Evolutionary conservation across 2,329 filamentous ascomycete genomes (phyloP).

Genomic region (Rhynchosporium agropyri): DNA sequence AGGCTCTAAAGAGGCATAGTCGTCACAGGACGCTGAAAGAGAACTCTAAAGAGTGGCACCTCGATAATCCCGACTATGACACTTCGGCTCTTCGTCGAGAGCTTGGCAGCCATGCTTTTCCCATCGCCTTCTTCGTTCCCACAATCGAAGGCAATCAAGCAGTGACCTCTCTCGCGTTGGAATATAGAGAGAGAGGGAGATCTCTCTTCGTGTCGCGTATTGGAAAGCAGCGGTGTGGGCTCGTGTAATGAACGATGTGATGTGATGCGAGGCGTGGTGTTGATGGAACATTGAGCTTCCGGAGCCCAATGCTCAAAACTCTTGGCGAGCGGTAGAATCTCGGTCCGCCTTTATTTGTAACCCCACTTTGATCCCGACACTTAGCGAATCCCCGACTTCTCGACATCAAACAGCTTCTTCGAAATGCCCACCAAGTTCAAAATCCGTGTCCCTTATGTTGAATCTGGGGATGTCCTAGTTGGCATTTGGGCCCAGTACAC

Average conservation of each 20-base stretch:
- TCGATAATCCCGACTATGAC: constrained; percentile 1
- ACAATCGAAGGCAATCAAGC: not conserved
- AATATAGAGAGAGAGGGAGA: not conserved
- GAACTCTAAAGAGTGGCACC: not conserved
- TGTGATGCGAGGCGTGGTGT: constrained; percentile 9
- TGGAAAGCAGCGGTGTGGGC: not conserved
- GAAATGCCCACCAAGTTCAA: not conserved
- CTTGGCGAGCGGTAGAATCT: constrained; percentile 6
- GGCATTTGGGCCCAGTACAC: not conserved
- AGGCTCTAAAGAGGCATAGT: not conserved
- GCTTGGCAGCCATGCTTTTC: constrained; percentile 12
- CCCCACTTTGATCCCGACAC: not conserved
- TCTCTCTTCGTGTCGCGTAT: not conserved
- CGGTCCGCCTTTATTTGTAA: not conserved
- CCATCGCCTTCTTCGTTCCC: not conserved
- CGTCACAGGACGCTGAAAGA: constrained; percentile 9
- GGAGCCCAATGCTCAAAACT: not conserved
- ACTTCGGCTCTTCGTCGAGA: not conserved
- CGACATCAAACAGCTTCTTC: not conserved
- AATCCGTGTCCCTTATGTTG: not conserved
- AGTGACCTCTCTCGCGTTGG: not conserved
- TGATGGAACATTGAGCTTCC: not conserved
- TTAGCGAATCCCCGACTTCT: not conserved
- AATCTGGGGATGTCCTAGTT: not conserved
- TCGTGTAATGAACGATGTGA: constrained; percentile 3